phyloP scores from a whole-genome alignment of 306 rosid genomes.

The Fragaria iinumae region DNA sequence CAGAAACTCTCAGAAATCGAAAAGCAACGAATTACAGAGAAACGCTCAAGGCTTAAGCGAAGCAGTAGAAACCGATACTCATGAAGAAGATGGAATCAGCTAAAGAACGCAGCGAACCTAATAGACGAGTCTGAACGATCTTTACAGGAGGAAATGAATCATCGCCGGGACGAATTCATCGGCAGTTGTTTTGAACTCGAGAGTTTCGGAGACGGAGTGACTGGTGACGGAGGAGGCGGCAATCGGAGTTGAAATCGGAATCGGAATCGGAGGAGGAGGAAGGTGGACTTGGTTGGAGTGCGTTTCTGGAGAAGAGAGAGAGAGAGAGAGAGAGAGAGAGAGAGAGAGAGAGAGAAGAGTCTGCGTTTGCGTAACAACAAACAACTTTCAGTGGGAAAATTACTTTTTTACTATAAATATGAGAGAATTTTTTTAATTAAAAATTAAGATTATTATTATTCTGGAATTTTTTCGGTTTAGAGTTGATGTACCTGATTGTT shows the following conservation, averaged over 20 bases:
- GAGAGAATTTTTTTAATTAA: no score
- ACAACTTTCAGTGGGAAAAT: neutral
- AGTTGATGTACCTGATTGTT: neutral
- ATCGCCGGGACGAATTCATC: slow-evolving; percentile 10
- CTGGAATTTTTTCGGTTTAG: no score
- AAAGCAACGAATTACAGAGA: neutral
- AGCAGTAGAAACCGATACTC: neutral
- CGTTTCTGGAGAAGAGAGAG: neutral
- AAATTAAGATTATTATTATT: no score
- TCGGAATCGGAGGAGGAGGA: neutral
- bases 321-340: neutral
- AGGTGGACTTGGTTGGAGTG: slow-evolving; percentile 26
- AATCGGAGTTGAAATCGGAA: slow-evolving; percentile 19
- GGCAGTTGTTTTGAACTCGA: neutral
- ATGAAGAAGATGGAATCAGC: neutral
- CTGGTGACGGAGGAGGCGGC: slow-evolving; percentile 20
- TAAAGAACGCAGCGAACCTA: neutral
- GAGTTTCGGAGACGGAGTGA: slow-evolving; percentile 5
- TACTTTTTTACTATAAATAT: neutral
- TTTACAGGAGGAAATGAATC: neutral
- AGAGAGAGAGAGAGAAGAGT: neutral
- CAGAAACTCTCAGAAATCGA: neutral
- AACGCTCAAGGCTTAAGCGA: neutral
- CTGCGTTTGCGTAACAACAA: slow-evolving; percentile 31
- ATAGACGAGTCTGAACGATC: neutral